Evolutionary conservation across 768 basidiomycete genomes (phyloP), one percentile per base, ranked within the genome.

Genomic region (Lactifluus hygrophoroides): DNA sequence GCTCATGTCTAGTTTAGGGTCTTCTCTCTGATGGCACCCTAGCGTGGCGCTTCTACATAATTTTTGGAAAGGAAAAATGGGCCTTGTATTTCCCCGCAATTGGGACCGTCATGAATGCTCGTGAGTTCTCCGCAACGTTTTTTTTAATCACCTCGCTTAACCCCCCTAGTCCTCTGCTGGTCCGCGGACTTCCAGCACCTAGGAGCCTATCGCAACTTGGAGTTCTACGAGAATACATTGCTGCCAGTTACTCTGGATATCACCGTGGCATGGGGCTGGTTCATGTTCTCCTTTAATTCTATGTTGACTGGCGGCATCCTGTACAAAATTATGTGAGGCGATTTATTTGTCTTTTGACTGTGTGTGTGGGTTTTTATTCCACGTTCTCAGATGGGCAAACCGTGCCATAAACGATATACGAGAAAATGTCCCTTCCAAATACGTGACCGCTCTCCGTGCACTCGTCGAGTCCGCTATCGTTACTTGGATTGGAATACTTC

Each of bases 231-330:
- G 25, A 51, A 58, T 6, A 56, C 43, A 9, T 37, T 67, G 9
- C 45, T 65, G 13, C 51, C 51, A 5, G 56, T 66, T 34, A 60
- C 64, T 7, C 48, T 65, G 17, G 51, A 65, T 37, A 62, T 69
- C 54, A 61, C 57, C 10, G 64, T 64, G 21, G 66, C 64, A 2
- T 69, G 68, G 68, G 68, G 66, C 14, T 69, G 65, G 65, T 59
- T 61, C 57, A 64, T 65, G 60, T 63, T 69, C 50, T 45, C 43
- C 21, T 55, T 53, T 34, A 67, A 69, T 52, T 65, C 68, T 1
- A 14, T 64, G 27, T 55, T 69, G 38, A 67, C 65, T 0, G 53
- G 56, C 30, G 60, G 60, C 23, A 69, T 69, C 46, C 43, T 67
- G 17, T 53, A 51, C 21, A 65, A 60, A 40, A 63, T 69, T 1